Base-by-base conservation (phyloP, 805 yeast genomes). In the Tetrapisispora phaffii region DNA sequence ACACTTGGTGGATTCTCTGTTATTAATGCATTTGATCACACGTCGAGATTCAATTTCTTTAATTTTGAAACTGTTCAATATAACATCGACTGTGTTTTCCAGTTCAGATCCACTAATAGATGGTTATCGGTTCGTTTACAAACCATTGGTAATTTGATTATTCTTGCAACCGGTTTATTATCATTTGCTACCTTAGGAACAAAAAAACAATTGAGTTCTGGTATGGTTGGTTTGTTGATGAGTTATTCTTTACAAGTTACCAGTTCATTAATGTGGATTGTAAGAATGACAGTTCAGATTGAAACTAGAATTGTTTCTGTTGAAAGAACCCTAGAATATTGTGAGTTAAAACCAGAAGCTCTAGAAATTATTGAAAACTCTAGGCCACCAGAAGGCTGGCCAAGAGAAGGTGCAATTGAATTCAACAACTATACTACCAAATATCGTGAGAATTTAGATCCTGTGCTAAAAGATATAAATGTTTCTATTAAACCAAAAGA, bases 1-100 rank as follows among this genome's bases (percentile, higher is more conserved):
- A 79, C 88, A 2, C 65, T 88, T 41, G 74, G 73, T 28, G 96
- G 96, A 12, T 76, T 82, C 20, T 77, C 79, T 40, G 88, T 94
- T 1, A 79, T 88, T 45, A 71, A 82, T 39, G 96, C 96, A 0
- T 89, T 74, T 56, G 68, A 72, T n/a, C 94, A 86, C 51, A 63
- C 63, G 23, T 71, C 68, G 5, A 70, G 94, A 46, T 88, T 87
- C 63, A 66, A 68, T 21, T 74, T 62, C 56, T 70, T 76, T 46
- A 82, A 81, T 58, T 60, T 65, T 29, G 65, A 70, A 17, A 71
- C 73, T 48, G 63, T 79, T 47, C 79, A 79, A 57, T 66, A 66
- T 49, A 71, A 72, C 52, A 65, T 72, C 50, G 65, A 72, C 42
- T 68, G 74, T 36, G 65, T 73, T 8, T 77, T 71, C 54, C 68